Evolutionary conservation across 169 alveolate species (phyloP), one percentile per base, ranked within the genome.

Genomic region (Theileria orientalis): DNA sequence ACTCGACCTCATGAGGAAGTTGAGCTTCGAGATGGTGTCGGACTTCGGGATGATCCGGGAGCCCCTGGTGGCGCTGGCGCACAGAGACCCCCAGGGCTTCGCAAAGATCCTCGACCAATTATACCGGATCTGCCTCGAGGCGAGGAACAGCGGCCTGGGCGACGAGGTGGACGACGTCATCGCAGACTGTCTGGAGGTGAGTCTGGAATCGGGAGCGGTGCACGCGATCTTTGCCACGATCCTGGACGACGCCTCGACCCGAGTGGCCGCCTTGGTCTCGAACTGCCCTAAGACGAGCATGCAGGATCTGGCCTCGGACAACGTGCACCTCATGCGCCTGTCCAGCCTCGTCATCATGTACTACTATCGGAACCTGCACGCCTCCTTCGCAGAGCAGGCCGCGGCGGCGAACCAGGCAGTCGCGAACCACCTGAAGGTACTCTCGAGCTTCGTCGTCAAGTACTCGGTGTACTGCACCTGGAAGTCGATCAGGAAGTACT

Each of bases 1-100:
- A 2, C 44, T 44, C 14, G 21, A 57, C 47, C 47, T 57, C 3
- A 57, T 57, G 27, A 57, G 13, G 47, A 11, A 3, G 19, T 27
- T n/a, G 14, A 27, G 57, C 57, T 47, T 47, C 11, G 57, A 47
- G 57, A n/a, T n/a, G 30, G 57, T 47, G 3, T n/a, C 57, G 11
- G 57, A 47, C 57, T 57, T 57, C 11, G 35, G 46, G 19, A 42
- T 63, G 27, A 5, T 63, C 27, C 14, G 73, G 13, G 41, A 40
- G 6, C 73, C 73, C 19, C 60, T 63, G 42, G 35, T 27, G 3
- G 42, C 60, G 14, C 60, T 63, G 9, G 42, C 44, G 3, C 44
- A 33, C 60, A 63, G 42, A 11, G 73, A 63, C 11, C 69, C 73
- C 3, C 57, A 42, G n/a, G 42, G 42, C 35, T 63, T 63, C 23